Conservation (phyloP, 148 eudicot genomes). For the Vaccinium myrtillus region DNA sequence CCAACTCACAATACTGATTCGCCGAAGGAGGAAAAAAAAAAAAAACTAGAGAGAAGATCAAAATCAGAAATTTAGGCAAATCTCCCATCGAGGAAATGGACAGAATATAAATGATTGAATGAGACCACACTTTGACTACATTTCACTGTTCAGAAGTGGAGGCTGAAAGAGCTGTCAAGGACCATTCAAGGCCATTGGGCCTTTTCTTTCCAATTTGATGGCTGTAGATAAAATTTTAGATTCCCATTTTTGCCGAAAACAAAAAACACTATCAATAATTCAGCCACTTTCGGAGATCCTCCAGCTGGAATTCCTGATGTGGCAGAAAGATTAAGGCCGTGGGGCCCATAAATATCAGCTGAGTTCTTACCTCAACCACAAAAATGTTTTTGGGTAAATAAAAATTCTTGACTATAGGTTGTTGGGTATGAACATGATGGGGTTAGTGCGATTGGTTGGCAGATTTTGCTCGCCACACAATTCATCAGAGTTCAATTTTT, state of each 20-base stretch:
- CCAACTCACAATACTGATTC: too few species aligned
- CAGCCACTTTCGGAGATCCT: constrained; percentile 26
- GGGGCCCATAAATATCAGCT: constrained; percentile 7
- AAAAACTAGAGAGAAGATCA: neutral
- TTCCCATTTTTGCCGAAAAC: neutral
- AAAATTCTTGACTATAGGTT: neutral
- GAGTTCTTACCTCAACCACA: constrained; percentile 3
- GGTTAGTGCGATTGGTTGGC: too few species aligned
- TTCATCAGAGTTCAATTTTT: too few species aligned
- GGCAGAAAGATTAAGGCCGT: neutral
- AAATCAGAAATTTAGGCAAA: neutral
- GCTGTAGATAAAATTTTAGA: constrained; percentile 3
- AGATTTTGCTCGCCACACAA: too few species aligned
- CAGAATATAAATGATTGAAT: neutral
- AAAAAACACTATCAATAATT: constrained; percentile 23
- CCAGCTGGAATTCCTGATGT: constrained; percentile 25
- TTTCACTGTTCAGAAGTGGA: neutral
- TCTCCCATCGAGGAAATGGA: neutral
- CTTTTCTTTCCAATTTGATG: neutral
- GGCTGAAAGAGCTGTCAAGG: constrained; percentile 8
- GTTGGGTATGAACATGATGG: neutral
- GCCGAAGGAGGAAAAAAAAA: neutral
- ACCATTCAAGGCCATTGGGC: neutral
- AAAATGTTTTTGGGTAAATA: neutral
- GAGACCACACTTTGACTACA: constrained; percentile 5